Evolutionary conservation across 129 eudicot genomes (phyloP).

Genomic region (Centaurea solstitialis): DNA sequence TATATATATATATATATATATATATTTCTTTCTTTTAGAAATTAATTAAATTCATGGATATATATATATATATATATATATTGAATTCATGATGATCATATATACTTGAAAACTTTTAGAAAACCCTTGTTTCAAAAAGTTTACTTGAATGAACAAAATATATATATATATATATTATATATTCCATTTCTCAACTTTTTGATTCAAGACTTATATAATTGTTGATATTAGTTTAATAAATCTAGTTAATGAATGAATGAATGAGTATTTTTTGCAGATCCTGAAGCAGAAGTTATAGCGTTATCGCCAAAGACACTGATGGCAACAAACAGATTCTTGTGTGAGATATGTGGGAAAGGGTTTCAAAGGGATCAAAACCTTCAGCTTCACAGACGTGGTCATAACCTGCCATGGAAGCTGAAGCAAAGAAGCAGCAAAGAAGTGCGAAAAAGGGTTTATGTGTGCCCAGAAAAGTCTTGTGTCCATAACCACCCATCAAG

Average conservation of each 20-base stretch:
- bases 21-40: no score
- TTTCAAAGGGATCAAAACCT: slow-evolving; percentile 95
- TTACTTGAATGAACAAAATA: no score
- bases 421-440: slow-evolving; percentile 91
- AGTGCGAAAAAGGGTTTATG: slow-evolving; percentile 79
- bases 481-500: slow-evolving; percentile 91
- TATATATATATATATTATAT: no score
- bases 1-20: background rate
- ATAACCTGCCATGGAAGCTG: slow-evolving; percentile 94
- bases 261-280: slow-evolving; percentile 47
- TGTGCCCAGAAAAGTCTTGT: slow-evolving; percentile 90
- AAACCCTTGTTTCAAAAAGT: no score
- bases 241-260: no score
- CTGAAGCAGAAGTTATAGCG: slow-evolving; percentile 93
- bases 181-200: no score
- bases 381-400: slow-evolving; percentile 92
- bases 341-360: slow-evolving; percentile 97
- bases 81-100: no score
- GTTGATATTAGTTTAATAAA: no score
- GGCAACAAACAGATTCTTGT: slow-evolving; percentile 94
- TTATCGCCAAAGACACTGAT: slow-evolving; percentile 92
- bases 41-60: no score
- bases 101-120: background rate
- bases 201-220: no score
- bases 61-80: no score